Evolutionary conservation across 805 yeast genomes (phyloP).

Genomic region (Cyberlindnera nakhonratchasimensis): DNA sequence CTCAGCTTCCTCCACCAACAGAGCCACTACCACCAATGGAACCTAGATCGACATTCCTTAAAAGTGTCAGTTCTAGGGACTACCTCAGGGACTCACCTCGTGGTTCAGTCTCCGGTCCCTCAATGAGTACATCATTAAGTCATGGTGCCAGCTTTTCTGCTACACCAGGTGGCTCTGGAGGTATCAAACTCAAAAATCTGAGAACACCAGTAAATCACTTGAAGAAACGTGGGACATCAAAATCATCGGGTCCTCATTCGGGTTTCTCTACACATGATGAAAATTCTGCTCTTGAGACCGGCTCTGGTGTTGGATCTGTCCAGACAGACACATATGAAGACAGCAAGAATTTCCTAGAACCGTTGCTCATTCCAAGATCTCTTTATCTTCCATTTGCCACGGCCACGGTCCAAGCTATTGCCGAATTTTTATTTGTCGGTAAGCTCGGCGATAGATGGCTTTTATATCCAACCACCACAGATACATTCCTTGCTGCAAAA

Average conservation of each 20-base stretch:
- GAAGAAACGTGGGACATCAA: slow-evolving; percentile 21
- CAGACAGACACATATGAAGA: slow-evolving; percentile 18
- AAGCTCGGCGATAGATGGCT: slow-evolving; percentile 75
- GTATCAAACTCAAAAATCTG: slow-evolving; percentile 22
- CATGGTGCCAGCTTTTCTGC: neutral
- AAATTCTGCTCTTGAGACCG: slow-evolving; percentile 14
- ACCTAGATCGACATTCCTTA: slow-evolving; percentile 8
- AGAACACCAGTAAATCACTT: slow-evolving; percentile 18
- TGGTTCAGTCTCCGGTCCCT: slow-evolving; percentile 40
- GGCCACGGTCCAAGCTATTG: slow-evolving; percentile 56
- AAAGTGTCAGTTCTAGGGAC: slow-evolving; percentile 17
- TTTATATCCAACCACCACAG: slow-evolving; percentile 65
- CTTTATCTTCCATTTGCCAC: slow-evolving; percentile 67
- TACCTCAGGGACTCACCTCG: slow-evolving; percentile 40
- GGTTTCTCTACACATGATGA: slow-evolving; percentile 14
- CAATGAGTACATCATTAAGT: slow-evolving; percentile 4
- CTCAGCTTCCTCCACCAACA: slow-evolving; percentile 52
- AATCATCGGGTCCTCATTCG: slow-evolving; percentile 18
- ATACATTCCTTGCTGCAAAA: slow-evolving; percentile 58
- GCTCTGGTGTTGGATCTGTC: slow-evolving; percentile 17
- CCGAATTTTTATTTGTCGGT: slow-evolving; percentile 75
- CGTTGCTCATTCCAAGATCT: slow-evolving; percentile 62
- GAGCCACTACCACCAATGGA: slow-evolving; percentile 42
- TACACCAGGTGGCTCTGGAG: too few relatives aligned
- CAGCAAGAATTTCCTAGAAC: slow-evolving; percentile 41